Evolutionary conservation across 176 grass and related monocot species (phyloP).

Genomic region (Aegilops longissima): DNA sequence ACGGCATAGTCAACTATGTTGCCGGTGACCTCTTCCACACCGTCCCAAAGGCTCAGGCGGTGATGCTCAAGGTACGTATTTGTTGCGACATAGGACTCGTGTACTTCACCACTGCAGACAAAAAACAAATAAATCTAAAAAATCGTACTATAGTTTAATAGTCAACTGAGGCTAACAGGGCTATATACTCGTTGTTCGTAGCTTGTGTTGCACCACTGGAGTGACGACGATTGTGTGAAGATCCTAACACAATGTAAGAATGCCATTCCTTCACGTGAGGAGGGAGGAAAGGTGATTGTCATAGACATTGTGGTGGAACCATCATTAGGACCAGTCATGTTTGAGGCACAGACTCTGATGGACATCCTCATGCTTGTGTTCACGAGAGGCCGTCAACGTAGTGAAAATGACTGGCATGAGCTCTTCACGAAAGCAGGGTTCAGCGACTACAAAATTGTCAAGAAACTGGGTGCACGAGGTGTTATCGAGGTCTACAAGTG

Average conservation of each 20-base stretch:
- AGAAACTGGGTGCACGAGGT: not conserved
- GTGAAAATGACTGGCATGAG: conserved; percentile 25
- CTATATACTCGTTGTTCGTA: not conserved
- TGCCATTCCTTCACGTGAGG: conserved; percentile 16
- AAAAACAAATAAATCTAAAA: too few relatives aligned
- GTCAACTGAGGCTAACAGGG: too few relatives aligned
- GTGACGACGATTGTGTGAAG: conserved; percentile 28
- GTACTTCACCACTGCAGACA: too few relatives aligned
- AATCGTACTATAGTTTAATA: too few relatives aligned
- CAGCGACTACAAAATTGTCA: conserved; percentile 11
- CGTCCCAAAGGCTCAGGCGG: conserved; percentile 45
- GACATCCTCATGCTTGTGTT: conserved; percentile 30
- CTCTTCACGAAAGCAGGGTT: conserved; percentile 38
- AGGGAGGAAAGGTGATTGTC: conserved; percentile 36
- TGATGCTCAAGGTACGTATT: conserved; percentile 35
- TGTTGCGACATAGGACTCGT: too few relatives aligned
- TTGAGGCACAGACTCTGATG: conserved; percentile 12
- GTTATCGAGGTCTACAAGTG: not conserved
- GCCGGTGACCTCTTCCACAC: conserved; percentile 42
- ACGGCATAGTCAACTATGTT: conserved; percentile 12
- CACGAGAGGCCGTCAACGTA: conserved; percentile 15
- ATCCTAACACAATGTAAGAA: conserved; percentile 26
- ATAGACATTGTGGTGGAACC: not conserved
- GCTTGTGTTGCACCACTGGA: conserved; percentile 34
- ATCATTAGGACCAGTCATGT: not conserved